Evolutionary conservation across 2,329 filamentous ascomycete genomes (phyloP), one percentile per base, ranked within the genome.

Genomic region (Colletotrichum melonis): DNA sequence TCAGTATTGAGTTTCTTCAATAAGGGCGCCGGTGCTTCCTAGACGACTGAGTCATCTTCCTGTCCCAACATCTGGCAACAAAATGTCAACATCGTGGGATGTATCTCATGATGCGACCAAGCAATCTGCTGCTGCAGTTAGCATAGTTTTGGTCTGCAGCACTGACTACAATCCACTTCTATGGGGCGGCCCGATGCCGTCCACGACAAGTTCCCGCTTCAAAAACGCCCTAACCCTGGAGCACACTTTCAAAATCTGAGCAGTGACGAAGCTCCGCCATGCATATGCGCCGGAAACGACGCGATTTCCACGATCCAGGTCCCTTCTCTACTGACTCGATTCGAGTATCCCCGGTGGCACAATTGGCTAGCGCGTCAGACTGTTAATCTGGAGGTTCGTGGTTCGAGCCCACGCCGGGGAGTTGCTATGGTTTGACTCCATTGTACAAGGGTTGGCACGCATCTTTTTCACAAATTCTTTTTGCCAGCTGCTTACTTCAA

Each of bases 361-460:
- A 73, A 73, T 73, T 73, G 71, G 71, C 71, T 73, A 73, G 71
- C 71, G 71, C 71, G 71, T 73, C 71, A 73, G 71, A 71, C 71
- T 73, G 71, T 73, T 73, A 73, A 73, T 73, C 71, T 73, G 71
- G 71, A 73, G 71, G 71, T 73, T 73, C 56, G 71, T 73, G 71
- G 71, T 73, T 73, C 71, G 71, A 73, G 71, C 71, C 71, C 71
- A 73, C 71, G 56, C 67, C 67, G 71, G 71, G 71, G 71, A 73
- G 71, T 19, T 1, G 1, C 24, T 14, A 67, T 71, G 71, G 71
- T 71, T 73, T 16, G 8, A 71, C 14, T 19, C 71, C 71, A 32
- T 67, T 3, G 2, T 54, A 6, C 2, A 1, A 9, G 3, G 8
- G 0, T 7, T 3, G 5, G 3, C 9, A 0, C 8, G 1, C 6